phyloP scores from a whole-genome alignment of 2,329 filamentous ascomycete species.

The Apiospora koreana region DNA sequence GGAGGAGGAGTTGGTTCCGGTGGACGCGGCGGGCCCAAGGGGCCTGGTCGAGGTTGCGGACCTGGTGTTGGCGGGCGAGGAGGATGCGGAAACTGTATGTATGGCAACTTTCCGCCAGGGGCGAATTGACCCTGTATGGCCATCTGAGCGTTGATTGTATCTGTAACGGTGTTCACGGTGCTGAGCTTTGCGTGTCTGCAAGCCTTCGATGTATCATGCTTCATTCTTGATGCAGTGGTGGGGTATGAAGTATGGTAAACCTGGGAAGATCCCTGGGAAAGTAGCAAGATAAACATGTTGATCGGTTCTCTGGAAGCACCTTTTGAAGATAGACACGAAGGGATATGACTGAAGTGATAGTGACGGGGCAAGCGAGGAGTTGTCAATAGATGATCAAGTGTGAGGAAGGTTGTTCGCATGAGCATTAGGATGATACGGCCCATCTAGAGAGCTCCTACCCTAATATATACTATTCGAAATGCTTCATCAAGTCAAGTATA shows the following conservation, averaged over 20 bases:
- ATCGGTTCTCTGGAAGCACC: background rate
- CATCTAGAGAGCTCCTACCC: background rate
- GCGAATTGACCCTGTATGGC: too few species aligned
- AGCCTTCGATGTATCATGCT: background rate
- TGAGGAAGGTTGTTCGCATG: background rate
- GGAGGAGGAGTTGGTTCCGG: slow-evolving; percentile 32
- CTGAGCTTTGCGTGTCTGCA: background rate
- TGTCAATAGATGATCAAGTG: background rate
- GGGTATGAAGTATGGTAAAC: background rate
- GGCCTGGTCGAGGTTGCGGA: slow-evolving; percentile 24
- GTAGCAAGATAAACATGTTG: background rate
- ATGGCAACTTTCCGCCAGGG: background rate
- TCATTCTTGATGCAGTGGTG: background rate
- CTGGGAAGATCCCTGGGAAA: background rate
- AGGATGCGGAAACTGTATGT: slow-evolving; percentile 21
- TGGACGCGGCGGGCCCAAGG: slow-evolving; percentile 27
- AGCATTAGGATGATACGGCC: background rate
- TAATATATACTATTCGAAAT: background rate
- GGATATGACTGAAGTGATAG: background rate
- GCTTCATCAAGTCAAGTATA: background rate
- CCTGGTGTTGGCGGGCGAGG: slow-evolving; percentile 32
- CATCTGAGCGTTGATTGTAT: background rate
- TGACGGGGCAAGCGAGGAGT: background rate
- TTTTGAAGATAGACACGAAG: background rate
- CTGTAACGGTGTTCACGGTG: background rate